phyloP scores from a whole-genome alignment of 1,284 basidiomycete species.

The Agaricales sp. region DNA sequence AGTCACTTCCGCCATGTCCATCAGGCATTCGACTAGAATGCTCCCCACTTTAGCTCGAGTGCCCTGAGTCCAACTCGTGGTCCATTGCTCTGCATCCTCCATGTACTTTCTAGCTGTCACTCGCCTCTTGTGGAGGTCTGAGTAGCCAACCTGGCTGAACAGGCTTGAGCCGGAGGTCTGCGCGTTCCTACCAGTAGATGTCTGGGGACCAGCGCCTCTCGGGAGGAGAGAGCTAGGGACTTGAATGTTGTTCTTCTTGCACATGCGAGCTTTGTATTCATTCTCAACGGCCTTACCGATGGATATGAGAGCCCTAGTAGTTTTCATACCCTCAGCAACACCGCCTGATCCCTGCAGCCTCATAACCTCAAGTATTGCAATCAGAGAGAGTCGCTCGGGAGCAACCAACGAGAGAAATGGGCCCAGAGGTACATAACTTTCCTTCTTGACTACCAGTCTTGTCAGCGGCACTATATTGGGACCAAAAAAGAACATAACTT shows the following conservation, averaged over 20 bases:
- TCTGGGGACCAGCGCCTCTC: not conserved
- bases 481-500: slow-evolving; percentile 3
- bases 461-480: too few relatives aligned
- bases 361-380: slow-evolving; percentile 90
- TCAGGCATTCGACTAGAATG: slow-evolving; percentile 75
- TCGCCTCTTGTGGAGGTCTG: slow-evolving; percentile 45
- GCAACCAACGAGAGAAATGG: slow-evolving; percentile 73
- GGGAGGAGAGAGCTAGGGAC: slow-evolving; percentile 27
- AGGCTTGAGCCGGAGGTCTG: slow-evolving; percentile 26
- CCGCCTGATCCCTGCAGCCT: slow-evolving; percentile 73
- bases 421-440: slow-evolving; percentile 14
- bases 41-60: slow-evolving; percentile 75
- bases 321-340: slow-evolving; percentile 83
- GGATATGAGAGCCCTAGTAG: slow-evolving; percentile 72
- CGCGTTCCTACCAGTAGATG: slow-evolving; percentile 13
- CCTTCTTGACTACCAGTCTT: not conserved
- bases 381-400: slow-evolving; percentile 74
- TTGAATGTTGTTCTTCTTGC: slow-evolving; percentile 54
- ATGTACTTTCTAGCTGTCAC: slow-evolving; percentile 56
- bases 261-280: slow-evolving; percentile 81
- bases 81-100: slow-evolving; percentile 59
- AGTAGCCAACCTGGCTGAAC: slow-evolving; percentile 50
- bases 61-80: slow-evolving; percentile 74
- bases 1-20: slow-evolving; percentile 77
- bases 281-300: slow-evolving; percentile 84